Base-by-base conservation (phyloP, 1,284 basidiomycete genomes). In the Ustilago vetiveriae region DNA sequence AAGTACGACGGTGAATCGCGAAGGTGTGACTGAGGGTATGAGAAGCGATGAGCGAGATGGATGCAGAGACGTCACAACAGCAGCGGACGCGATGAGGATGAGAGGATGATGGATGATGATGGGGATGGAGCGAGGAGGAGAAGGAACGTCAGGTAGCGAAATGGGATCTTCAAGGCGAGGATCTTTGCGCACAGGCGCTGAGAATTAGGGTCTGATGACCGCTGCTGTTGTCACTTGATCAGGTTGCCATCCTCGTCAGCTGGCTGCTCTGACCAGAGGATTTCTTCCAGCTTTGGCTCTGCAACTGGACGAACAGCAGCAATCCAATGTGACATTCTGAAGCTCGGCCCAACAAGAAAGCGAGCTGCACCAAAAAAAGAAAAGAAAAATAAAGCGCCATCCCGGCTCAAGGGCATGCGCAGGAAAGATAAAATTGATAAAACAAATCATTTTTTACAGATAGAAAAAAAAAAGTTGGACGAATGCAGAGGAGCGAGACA, bases 31-130 rank as follows among this genome's bases (percentile, higher is more conserved):
- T n/a, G n/a, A n/a, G n/a, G n/a, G n/a, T n/a, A n/a, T n/a, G n/a
- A n/a, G n/a, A n/a, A n/a, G n/a, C n/a, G n/a, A n/a, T n/a, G n/a
- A n/a, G n/a, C n/a, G n/a, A n/a, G n/a, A n/a, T n/a, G n/a, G n/a
- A n/a, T n/a, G n/a, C n/a, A n/a, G n/a, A 22, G 19, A 21, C n/a
- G 38, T 37, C 19, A 48, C 39, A 29, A 44, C 35, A 53, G 57
- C 56, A 40, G n/a, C 36, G 36, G 30, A 42, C 14, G 38, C 35
- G 37, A 26, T 21, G 22, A 37, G 44, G 29, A 26, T 39, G 60
- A 42, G 32, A n/a, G n/a, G n/a, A n/a, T n/a, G n/a, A n/a, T n/a
- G n/a, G 55, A 45, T 53, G 54, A 22, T 53, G 55, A 54, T 42
- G 62, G 42, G 39, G 50, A 40, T 6, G 32, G 27, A 38, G 32